Percentiles rank a stretch among this genome's conserved stretches.
phyloP scores from a whole-genome alignment of 2,329 filamentous ascomycete species.

The Aspergillus sp. region DNA sequence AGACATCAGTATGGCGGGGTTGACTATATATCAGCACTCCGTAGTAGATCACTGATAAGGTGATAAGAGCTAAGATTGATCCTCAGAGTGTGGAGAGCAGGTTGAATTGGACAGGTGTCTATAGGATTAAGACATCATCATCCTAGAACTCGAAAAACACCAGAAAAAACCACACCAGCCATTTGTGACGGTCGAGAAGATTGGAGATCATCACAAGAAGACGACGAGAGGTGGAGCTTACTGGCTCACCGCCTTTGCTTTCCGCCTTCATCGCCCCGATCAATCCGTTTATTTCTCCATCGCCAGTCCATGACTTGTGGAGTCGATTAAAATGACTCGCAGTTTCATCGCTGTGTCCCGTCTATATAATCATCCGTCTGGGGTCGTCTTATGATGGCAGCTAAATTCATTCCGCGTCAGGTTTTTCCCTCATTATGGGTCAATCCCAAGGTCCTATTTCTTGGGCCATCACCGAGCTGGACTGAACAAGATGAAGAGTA shows the following conservation, averaged over 20 bases:
- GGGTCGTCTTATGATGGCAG: constrained; percentile 13
- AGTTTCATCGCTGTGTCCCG: not conserved
- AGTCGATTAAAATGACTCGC: not conserved
- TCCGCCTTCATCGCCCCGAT: constrained; percentile 5
- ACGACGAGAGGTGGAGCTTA: not conserved
- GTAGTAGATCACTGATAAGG: no score
- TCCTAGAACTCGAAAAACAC: not conserved
- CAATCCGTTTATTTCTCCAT: not conserved
- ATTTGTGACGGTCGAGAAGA: not conserved
- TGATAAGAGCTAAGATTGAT: no score
- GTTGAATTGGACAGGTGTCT: no score
- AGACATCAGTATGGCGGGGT: constrained; percentile 15
- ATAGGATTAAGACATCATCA: not conserved
- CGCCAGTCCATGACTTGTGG: not conserved
- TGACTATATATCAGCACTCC: not conserved
- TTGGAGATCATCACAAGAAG: no score
- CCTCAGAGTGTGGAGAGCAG: no score
- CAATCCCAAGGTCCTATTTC: constrained; percentile 85
- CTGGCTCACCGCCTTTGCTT: constrained; percentile 3
- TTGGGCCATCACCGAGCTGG: constrained; percentile 87
- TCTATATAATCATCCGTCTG: not conserved
- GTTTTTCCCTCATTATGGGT: constrained; percentile 66
- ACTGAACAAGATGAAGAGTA: constrained; percentile 73
- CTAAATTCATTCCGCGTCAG: constrained; percentile 66
- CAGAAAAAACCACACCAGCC: not conserved